Evolutionary conservation across 108 stramenopile genomes (phyloP).

Genomic region (Skeletonema tropicum): DNA sequence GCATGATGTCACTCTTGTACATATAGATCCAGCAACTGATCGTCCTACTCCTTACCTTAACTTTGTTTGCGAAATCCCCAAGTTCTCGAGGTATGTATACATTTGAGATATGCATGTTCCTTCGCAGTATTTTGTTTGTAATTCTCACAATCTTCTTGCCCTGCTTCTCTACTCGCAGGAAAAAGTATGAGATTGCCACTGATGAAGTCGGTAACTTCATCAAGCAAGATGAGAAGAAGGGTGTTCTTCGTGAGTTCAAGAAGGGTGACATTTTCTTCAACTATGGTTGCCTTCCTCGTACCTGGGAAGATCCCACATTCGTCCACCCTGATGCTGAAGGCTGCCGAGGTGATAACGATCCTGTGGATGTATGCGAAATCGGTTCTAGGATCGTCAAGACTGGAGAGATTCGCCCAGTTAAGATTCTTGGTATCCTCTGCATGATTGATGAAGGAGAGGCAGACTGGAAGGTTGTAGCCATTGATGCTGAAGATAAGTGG

Average conservation of each 20-base stretch:
- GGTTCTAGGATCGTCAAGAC: constrained; percentile 74
- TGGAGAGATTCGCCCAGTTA: constrained; percentile 91
- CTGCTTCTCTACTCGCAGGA: constrained; percentile 50
- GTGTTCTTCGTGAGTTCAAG: constrained; percentile 90
- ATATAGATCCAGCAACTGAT: constrained; percentile 73
- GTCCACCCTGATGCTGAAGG: constrained; percentile 93
- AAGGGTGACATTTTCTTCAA: constrained; percentile 98
- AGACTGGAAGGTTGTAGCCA: constrained; percentile 97
- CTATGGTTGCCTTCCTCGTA: constrained; percentile 97
- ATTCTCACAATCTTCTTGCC: constrained; percentile 6
- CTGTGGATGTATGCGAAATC: constrained; percentile 94
- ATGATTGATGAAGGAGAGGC: constrained; percentile 99
- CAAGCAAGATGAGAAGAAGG: constrained; percentile 97
- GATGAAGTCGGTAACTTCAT: constrained; percentile 95
- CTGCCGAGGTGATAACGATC: constrained; percentile 94
- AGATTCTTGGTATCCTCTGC: constrained; percentile 95
- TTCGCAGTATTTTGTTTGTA: not conserved
- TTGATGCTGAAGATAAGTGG: constrained; percentile 95
- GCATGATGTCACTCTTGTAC: constrained; percentile 88
- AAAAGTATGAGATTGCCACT: constrained; percentile 96
- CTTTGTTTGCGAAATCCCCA: constrained; percentile 98
- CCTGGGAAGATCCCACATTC: constrained; percentile 98
- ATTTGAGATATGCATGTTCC: constrained; percentile 4
- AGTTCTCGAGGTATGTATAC: constrained; percentile 84
- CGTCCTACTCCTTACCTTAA: constrained; percentile 78